phyloP scores from a whole-genome alignment of 2,329 filamentous ascomycete species.

The Verticillium dahliae region DNA sequence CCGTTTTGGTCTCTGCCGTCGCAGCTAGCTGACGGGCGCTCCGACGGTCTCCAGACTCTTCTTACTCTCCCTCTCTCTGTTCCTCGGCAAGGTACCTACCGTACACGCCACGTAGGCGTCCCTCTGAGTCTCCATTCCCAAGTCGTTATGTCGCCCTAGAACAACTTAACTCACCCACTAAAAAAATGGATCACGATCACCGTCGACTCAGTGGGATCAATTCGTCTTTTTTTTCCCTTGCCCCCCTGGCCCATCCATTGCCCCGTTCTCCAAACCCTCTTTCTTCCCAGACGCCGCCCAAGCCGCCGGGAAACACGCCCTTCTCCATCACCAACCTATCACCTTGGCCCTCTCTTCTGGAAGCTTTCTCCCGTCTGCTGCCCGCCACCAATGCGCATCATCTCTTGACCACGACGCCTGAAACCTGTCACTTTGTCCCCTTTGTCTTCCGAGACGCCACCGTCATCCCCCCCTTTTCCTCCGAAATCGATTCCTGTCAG shows the following conservation, averaged over 20 bases:
- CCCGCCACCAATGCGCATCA: neutral
- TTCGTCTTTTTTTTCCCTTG: neutral
- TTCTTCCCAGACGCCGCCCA: neutral
- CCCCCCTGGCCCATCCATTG: neutral
- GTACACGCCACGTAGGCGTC: neutral
- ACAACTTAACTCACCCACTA: neutral
- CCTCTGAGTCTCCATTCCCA: neutral
- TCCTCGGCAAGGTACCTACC: no score
- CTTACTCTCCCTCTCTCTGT: neutral
- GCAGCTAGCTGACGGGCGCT: neutral
- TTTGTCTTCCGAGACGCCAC: neutral
- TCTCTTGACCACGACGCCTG: conserved; percentile 2
- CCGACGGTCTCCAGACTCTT: neutral
- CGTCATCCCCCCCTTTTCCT: neutral
- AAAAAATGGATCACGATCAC: neutral
- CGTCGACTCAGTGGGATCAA: neutral
- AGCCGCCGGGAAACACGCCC: neutral
- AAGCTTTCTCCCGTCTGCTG: conserved; percentile 2
- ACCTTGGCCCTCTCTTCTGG: conserved; percentile 3
- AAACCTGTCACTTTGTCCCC: conserved; percentile 7
- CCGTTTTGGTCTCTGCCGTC: neutral
- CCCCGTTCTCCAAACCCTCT: neutral
- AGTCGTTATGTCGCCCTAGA: neutral
- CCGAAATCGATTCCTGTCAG: neutral
- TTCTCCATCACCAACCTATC: neutral